phyloP scores from a whole-genome alignment of 192 early-diverging fungal species.

The Coemansia sp. region DNA sequence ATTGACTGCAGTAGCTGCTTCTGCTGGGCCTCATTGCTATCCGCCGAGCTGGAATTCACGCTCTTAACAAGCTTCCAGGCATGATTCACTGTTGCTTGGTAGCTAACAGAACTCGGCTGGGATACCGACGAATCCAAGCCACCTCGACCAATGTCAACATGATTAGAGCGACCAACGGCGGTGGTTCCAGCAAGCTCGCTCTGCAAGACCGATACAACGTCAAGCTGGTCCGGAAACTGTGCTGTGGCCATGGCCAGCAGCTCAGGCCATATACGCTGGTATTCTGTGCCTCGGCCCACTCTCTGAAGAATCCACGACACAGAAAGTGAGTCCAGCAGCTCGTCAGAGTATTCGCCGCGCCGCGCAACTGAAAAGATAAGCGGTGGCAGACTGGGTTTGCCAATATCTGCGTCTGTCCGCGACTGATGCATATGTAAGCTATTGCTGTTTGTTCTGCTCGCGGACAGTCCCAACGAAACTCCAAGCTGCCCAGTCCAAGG shows the following conservation, averaged over 20 bases:
- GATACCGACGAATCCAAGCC: not conserved
- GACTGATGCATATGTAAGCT: not conserved
- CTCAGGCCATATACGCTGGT: conserved; percentile 51
- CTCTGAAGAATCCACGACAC: conserved; percentile 40
- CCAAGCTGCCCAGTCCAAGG: conserved; percentile 14
- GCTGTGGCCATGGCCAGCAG: conserved; percentile 48
- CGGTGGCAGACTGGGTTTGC: conserved; percentile 8
- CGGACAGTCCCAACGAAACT: not conserved
- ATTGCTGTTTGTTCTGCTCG: conserved; percentile 11
- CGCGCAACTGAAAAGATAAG: conserved; percentile 10
- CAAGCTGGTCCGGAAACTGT: conserved; percentile 50
- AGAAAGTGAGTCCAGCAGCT: conserved; percentile 48
- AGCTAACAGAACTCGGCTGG: not conserved
- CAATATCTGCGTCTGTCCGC: not conserved
- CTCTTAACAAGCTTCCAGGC: not conserved
- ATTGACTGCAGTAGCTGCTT: conserved; percentile 10
- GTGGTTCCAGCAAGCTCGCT: conserved; percentile 19
- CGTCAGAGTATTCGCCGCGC: conserved; percentile 43
- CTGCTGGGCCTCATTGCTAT: not conserved
- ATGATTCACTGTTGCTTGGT: not conserved
- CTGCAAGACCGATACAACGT: conserved; percentile 37
- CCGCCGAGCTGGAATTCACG: not conserved
- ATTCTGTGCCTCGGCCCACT: conserved; percentile 19
- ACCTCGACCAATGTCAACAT: not conserved
- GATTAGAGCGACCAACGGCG: not conserved